A percentile compares a stretch with the other conserved stretches of the same genome.
These are phyloP conservation scores for Adansonia gregorii DNA, from an alignment of 441 rosid genomes.

Conservation along the genomic window DNA sequence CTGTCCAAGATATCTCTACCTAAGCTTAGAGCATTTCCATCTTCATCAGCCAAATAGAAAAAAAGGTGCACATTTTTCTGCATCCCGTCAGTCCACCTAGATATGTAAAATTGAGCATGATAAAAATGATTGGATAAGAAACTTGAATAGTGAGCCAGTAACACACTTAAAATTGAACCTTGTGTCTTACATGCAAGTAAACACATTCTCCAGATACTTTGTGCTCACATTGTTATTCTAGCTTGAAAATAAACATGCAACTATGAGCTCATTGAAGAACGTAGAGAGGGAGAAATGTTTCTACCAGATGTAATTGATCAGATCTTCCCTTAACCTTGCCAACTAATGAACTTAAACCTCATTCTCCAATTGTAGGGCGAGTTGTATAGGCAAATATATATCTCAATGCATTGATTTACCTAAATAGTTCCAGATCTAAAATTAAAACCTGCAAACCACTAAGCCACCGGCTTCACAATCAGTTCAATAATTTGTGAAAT, in stretches of 20 bases:
- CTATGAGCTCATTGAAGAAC: neutral
- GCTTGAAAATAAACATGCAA: slow-evolving; percentile 7
- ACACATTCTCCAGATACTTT: neutral
- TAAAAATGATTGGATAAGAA: slow-evolving; percentile 13
- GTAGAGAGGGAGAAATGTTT: neutral
- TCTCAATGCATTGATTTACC: neutral
- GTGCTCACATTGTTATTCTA: neutral
- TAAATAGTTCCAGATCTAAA: slow-evolving; percentile 4
- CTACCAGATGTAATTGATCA: neutral
- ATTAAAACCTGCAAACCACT: neutral
- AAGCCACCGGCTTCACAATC: neutral
- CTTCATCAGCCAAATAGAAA: slow-evolving; percentile 95
- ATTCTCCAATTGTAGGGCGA: neutral
- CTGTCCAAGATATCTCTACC: slow-evolving; percentile 45
- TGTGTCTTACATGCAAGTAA: neutral
- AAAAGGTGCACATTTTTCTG: slow-evolving; percentile 72
- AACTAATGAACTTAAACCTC: neutral
- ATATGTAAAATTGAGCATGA: slow-evolving; percentile 38
- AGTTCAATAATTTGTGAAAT: neutral
- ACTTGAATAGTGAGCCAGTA: slow-evolving; percentile 8
- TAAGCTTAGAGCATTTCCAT: slow-evolving; percentile 67
- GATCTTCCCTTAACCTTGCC: neutral
- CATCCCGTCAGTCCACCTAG: slow-evolving; percentile 51
- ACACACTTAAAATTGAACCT: neutral
- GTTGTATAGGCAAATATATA: slow-evolving; percentile 11